Evolutionary conservation across 106 monocot genomes (phyloP).

Genomic region (Allium fistulosum): DNA sequence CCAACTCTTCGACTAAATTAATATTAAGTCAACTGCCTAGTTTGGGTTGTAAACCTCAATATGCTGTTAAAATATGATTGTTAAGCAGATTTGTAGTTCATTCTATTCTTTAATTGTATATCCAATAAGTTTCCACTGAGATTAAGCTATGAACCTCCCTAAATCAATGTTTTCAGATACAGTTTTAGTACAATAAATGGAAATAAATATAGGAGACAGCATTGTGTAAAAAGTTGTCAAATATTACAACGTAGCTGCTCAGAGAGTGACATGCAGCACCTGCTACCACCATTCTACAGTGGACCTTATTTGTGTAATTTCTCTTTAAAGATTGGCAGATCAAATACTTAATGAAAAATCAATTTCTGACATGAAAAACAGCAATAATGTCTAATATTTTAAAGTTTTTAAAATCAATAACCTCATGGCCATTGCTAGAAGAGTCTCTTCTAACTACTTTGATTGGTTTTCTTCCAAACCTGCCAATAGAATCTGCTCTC

Average conservation of each 20-base stretch:
- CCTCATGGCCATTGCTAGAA: constrained; percentile 69
- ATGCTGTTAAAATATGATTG: no score
- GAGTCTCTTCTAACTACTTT: constrained; percentile 38
- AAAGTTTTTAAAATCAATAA: background rate
- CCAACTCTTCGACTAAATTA: no score
- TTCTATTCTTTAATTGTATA: no score
- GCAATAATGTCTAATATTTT: no score
- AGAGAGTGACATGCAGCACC: background rate
- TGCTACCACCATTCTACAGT: background rate
- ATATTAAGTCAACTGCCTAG: no score
- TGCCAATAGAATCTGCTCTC: constrained; percentile 31
- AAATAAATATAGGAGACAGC: background rate
- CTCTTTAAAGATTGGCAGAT: background rate
- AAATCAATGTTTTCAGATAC: no score
- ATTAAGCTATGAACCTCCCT: no score
- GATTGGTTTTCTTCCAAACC: constrained; percentile 53
- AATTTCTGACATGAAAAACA: no score
- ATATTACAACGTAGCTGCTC: constrained; percentile 1
- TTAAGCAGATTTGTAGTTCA: no score
- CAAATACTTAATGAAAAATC: no score
- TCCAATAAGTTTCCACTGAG: no score
- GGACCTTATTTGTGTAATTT: background rate
- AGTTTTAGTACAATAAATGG: background rate
- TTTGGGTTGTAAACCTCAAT: no score
- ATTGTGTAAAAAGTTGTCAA: background rate